Percentiles rank a stretch among this genome's conserved stretches.
phyloP scores from a whole-genome alignment of 495 filamentous ascomycete species.

The Umbilicaria muhlenbergii region DNA sequence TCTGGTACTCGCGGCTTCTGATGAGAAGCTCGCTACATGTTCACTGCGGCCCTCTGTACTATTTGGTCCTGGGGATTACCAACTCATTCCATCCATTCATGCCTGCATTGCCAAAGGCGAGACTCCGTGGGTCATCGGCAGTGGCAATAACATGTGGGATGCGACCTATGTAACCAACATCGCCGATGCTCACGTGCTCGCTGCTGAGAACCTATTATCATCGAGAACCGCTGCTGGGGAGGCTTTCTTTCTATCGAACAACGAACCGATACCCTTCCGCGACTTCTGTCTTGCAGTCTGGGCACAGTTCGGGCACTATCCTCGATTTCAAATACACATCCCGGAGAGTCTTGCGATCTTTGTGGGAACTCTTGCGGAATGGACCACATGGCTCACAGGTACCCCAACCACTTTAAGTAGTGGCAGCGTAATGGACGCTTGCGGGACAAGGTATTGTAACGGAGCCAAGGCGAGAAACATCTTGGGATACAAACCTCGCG shows the following conservation, averaged over 20 bases:
- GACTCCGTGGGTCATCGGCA: slow-evolving; percentile 41
- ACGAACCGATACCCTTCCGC: slow-evolving; percentile 43
- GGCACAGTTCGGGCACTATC: slow-evolving; percentile 41
- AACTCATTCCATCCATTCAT: slow-evolving; percentile 36
- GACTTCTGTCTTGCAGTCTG: slow-evolving; percentile 44
- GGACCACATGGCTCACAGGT: slow-evolving; percentile 34
- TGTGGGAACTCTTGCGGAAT: slow-evolving; percentile 32
- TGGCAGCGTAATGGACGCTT: slow-evolving; percentile 41
- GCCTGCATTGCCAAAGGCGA: slow-evolving; percentile 37
- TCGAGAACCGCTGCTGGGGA: slow-evolving; percentile 41
- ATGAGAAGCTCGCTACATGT: slow-evolving; percentile 31
- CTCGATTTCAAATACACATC: slow-evolving; percentile 34
- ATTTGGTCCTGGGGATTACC: slow-evolving; percentile 39
- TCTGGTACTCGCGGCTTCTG: slow-evolving; percentile 35
- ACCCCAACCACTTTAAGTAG: slow-evolving; percentile 33
- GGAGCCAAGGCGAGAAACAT: slow-evolving; percentile 39
- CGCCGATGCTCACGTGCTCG: slow-evolving; percentile 47
- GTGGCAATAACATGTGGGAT: slow-evolving; percentile 43
- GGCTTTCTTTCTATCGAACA: slow-evolving; percentile 48
- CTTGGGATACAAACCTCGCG: slow-evolving; percentile 40
- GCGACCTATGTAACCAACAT: slow-evolving; percentile 45
- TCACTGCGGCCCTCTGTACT: slow-evolving; percentile 40
- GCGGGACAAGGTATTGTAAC: slow-evolving; percentile 35
- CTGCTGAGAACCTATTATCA: slow-evolving; percentile 39
- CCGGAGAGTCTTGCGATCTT: slow-evolving; percentile 33